Conservation (phyloP, 2,329 filamentous ascomycete genomes). For the Neonectria coccinea region DNA sequence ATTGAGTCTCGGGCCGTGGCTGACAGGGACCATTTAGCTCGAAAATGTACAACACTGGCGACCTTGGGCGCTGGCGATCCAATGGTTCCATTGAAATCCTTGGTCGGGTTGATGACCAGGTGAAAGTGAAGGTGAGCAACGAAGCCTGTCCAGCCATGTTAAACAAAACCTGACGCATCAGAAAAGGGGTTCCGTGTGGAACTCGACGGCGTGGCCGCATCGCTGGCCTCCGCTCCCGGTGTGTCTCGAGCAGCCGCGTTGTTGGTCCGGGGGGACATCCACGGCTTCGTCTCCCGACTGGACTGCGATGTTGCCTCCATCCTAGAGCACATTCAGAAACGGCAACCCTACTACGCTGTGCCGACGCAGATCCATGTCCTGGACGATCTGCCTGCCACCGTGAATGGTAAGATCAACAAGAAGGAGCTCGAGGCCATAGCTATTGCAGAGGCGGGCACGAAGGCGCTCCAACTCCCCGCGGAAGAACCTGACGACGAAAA, state of each 20-base stretch:
- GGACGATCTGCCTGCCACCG: constrained; percentile 60
- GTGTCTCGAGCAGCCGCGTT: constrained; percentile 62
- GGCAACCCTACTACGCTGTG: constrained; percentile 67
- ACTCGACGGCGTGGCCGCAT: constrained; percentile 67
- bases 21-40: constrained; percentile 45
- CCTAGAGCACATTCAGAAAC: constrained; percentile 53
- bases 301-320: constrained; percentile 53
- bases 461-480: constrained; percentile 13
- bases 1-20: constrained; percentile 8
- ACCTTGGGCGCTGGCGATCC: constrained; percentile 65
- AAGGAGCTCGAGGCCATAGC: constrained; percentile 54
- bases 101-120: constrained; percentile 70
- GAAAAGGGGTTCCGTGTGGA: constrained; percentile 68
- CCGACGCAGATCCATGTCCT: constrained; percentile 60
- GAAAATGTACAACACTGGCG: constrained; percentile 71
- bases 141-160: not conserved
- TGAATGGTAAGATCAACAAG: constrained; percentile 70
- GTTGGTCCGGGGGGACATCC: constrained; percentile 60
- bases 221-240: constrained; percentile 58
- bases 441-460: constrained; percentile 17
- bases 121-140: constrained; percentile 65
- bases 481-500: constrained; percentile 25
- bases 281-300: constrained; percentile 61
- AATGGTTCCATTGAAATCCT: constrained; percentile 67
- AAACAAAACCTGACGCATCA: constrained; percentile 13